A percentile compares a stretch with the other conserved stretches of the same genome.
These are phyloP conservation scores for Phytophthora cajani DNA, from an alignment of 352 stramenopile genomes.

Conservation along the genomic window DNA sequence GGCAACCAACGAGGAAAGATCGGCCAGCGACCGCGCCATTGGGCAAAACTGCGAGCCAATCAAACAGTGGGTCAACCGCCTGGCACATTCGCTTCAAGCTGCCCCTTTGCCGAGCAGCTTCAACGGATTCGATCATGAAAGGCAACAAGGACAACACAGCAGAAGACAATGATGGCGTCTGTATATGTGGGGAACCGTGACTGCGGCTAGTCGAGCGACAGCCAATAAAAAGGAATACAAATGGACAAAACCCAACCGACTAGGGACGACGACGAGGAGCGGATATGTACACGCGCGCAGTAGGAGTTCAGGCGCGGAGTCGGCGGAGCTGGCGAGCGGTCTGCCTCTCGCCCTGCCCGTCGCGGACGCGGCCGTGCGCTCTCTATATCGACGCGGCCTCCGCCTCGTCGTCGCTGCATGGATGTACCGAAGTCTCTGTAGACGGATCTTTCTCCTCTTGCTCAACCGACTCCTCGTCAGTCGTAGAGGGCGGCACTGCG, in stretches of 20 bases:
- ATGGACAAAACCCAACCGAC: constrained; percentile 40
- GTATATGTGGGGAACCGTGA: constrained; percentile 35
- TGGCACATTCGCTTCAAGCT: background rate
- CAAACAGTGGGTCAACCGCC: constrained; percentile 1
- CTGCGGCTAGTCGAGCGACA: constrained; percentile 27
- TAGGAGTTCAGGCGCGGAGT: background rate
- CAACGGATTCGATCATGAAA: constrained; percentile 14
- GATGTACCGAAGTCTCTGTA: constrained; percentile 27
- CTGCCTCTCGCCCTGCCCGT: constrained; percentile 12
- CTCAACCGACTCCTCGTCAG: constrained; percentile 18
- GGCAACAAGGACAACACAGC: background rate
- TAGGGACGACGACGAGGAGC: constrained; percentile 22
- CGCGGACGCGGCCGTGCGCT: constrained; percentile 13
- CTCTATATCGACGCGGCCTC: constrained; percentile 37
- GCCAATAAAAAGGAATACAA: constrained; percentile 49
- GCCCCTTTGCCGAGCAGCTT: background rate
- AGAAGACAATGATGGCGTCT: constrained; percentile 30
- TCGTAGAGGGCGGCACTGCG: constrained; percentile 6
- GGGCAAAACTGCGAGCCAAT: constrained; percentile 21
- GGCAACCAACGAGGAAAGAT: constrained; percentile 45
- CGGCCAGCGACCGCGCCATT: constrained; percentile 12
- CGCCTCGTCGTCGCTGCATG: constrained; percentile 20
- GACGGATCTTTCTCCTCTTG: constrained; percentile 19
- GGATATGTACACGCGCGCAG: constrained; percentile 15
- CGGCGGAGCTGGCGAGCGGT: background rate